Evolutionary conservation across 352 stramenopile species (phyloP), one percentile per base, ranked within the genome.

Genomic region (Phytophthora fragariae): DNA sequence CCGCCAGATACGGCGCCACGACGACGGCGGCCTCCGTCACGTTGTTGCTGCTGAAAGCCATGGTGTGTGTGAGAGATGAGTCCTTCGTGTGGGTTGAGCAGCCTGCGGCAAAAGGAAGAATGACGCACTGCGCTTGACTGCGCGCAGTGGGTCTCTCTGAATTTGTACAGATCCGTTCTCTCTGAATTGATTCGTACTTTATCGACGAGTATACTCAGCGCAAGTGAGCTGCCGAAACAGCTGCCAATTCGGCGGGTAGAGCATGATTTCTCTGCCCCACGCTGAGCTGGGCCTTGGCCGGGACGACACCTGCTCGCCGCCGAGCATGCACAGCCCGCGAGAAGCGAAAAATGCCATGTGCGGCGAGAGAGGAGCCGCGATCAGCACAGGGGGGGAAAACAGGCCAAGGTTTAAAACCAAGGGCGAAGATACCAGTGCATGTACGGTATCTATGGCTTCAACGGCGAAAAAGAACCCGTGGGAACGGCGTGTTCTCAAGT

Each of bases 1-100:
- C 83, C 41, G 75, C 75, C 56, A 90, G 81, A 72, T 88, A 92
- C 10, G 87, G 85, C 3, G 68, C 75, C 3, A 90, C 85, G 50
- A 82, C 71, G 24, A 94, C 84, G 27, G 39, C 73, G 10, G 21
- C 54, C 12, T 73, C 62, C 14, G 62, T 70, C 1, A 49, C 7
- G 37, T 15, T 66, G 63, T 65, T 63, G 52, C 55, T 65, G 44
- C 44, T 67, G 37, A 64, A n/a, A 12, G 68, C 35, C 68, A 74
- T 74, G 19, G 29, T 33, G 37, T 10, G 12, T 39, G 27, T 49
- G 41, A 2, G 14, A 6, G 7, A 12, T 21, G 14, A 4, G 41
- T 49, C 15, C 15, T 10, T 21, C 14, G n/a, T 39, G 49, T 11
- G 24, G 57, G 57, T 70, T 66, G 71, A 62, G 54, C 66, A 49